Evolutionary conservation across 2,329 filamentous ascomycete genomes (phyloP).

Genomic region (Lasiodiplodia sp.): DNA sequence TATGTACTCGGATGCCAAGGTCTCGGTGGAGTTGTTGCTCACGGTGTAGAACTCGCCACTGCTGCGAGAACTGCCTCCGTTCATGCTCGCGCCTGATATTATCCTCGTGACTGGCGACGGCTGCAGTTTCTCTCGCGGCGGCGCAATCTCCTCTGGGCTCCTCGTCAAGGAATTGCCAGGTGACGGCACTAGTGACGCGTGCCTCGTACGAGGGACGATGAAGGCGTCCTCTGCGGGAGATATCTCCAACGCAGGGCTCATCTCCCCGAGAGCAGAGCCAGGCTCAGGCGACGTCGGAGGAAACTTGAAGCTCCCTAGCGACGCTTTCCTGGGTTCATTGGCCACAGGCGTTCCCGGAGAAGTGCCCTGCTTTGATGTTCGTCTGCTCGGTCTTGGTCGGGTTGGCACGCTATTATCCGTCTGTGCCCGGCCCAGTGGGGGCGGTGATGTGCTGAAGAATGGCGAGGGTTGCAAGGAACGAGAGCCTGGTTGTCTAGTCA

Average conservation of each 20-base stretch:
- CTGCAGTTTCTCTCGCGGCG: conserved; percentile 61
- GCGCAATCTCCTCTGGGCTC: conserved; percentile 20
- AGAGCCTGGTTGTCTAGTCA: conserved; percentile 1
- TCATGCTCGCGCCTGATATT: conserved; percentile 77
- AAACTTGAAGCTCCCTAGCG: conserved; percentile 62
- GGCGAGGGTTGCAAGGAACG: conserved; percentile 49
- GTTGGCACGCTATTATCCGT: conserved; percentile 42
- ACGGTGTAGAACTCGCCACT: conserved; percentile 95
- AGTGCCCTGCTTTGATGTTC: conserved; percentile 23
- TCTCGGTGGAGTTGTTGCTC: conserved; percentile 95
- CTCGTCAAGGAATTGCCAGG: not conserved
- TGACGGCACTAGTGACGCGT: conserved; percentile 5
- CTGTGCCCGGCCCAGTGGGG: conserved; percentile 40
- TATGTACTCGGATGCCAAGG: conserved; percentile 85
- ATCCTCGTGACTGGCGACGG: conserved; percentile 69
- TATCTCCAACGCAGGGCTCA: conserved; percentile 28
- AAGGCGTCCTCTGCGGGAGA: conserved; percentile 21
- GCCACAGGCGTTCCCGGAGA: conserved; percentile 47
- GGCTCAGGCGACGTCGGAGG: conserved; percentile 49
- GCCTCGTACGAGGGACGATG: conserved; percentile 9
- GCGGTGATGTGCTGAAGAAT: conserved; percentile 49
- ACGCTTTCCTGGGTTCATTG: conserved; percentile 45
- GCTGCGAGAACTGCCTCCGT: conserved; percentile 79
- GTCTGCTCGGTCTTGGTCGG: conserved; percentile 35
- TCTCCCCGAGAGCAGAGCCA: conserved; percentile 29